phyloP scores from a whole-genome alignment of 768 basidiomycete species.

The Tricholoma furcatifolium region DNA sequence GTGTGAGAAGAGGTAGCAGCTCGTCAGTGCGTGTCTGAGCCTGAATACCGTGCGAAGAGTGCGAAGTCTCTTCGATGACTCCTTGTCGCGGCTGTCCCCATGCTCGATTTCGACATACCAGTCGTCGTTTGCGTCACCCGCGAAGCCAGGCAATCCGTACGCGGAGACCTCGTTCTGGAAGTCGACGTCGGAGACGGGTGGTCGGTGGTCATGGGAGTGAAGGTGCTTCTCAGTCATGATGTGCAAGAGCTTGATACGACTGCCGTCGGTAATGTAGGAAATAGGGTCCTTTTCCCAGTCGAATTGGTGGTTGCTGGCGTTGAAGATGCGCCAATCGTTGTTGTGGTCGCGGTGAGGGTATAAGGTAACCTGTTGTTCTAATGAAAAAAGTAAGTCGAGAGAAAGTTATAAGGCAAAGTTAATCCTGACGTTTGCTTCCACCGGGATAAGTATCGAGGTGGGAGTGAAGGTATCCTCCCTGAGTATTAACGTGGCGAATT shows the following conservation, averaged over 20 bases:
- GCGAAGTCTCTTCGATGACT: constrained; percentile 68
- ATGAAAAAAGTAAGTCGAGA: constrained; percentile 4
- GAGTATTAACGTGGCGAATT: constrained; percentile 91
- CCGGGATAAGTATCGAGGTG: constrained; percentile 87
- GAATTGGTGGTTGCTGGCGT: constrained; percentile 53
- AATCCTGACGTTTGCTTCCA: constrained; percentile 75
- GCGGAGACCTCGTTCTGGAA: constrained; percentile 98
- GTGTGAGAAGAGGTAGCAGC: constrained; percentile 97
- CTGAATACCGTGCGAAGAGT: constrained; percentile 83
- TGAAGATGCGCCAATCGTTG: constrained; percentile 87
- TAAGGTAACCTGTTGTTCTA: constrained; percentile 98
- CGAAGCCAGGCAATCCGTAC: constrained; percentile 85
- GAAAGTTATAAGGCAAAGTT: not conserved
- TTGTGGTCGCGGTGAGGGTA: constrained; percentile 98
- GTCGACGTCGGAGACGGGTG: constrained; percentile 95
- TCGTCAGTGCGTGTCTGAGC: constrained; percentile 79
- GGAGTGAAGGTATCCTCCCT: constrained; percentile 98
- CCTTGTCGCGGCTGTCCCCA: constrained; percentile 60
- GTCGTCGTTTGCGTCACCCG: constrained; percentile 91
- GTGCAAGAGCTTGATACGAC: constrained; percentile 82
- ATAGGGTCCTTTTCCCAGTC: constrained; percentile 54
- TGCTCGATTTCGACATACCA: constrained; percentile 86
- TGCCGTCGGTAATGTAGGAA: constrained; percentile 61
- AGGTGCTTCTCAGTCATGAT: constrained; percentile 78
- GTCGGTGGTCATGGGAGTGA: constrained; percentile 93